Evolutionary conservation across 306 rosid genomes (phyloP).

Genomic region (Betula pendula): DNA sequence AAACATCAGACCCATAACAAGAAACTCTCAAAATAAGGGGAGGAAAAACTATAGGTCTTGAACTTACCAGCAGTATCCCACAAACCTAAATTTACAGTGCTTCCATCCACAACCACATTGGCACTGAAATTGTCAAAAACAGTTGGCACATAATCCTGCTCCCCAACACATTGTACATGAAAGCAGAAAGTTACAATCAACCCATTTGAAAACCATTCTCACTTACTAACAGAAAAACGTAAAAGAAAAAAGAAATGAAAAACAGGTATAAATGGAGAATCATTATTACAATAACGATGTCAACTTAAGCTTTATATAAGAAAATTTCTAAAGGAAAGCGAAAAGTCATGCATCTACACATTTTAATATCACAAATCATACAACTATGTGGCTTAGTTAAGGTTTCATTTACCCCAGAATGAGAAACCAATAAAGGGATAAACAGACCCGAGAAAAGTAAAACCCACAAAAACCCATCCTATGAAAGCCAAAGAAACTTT

Average conservation of each 20-base stretch:
- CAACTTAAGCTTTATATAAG: not conserved
- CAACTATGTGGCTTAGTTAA: not conserved
- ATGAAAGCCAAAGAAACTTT: conserved; percentile 17
- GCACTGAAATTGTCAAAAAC: conserved; percentile 99
- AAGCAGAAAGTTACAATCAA: conserved; percentile 33
- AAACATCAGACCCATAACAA: conserved; percentile 34
- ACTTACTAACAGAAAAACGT: not conserved
- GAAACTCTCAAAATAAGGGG: not conserved
- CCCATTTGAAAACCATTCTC: conserved; percentile 21
- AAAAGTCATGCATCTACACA: not conserved
- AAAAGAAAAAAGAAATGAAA: not conserved
- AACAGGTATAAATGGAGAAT: not conserved
- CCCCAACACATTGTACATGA: conserved; percentile 27
- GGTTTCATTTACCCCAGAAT: not conserved
- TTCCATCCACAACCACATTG: conserved; percentile 97
- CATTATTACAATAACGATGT: not conserved
- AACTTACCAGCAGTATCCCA: conserved; percentile 96
- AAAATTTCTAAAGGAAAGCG: not conserved
- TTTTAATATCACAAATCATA: not conserved
- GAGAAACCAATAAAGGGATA: not conserved
- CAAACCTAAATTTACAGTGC: conserved; percentile 90
- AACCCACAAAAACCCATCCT: not conserved
- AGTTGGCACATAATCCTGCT: conserved; percentile 95
- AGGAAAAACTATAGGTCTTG: not conserved
- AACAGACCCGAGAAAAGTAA: not conserved